Evolutionary conservation across 805 yeast genomes (phyloP), one percentile per base, ranked within the genome.

Genomic region (Saccharomycopsis sp.): DNA sequence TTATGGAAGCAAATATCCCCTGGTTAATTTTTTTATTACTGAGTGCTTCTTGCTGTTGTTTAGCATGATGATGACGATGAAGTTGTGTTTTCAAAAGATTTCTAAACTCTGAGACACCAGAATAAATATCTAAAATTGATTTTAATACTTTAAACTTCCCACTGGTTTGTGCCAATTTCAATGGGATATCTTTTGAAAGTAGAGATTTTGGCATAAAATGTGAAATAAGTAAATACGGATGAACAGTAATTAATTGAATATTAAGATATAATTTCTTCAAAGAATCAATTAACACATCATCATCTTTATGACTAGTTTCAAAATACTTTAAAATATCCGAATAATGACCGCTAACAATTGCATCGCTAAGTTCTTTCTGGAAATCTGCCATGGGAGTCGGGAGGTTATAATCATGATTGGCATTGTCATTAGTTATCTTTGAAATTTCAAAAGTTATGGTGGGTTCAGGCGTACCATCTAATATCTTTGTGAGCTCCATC

Each of bases 281-380:
- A 0, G 94, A 80, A 56, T 85, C 85, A n/a, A 79, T 67, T 29
- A 84, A 74, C 23, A 85, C 75, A 38, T 71, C 71, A 40, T 75
- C 78, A 38, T 66, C 61, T 34, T 62, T 67, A 44, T 67, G 65
- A 27, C 66, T 62, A 1, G 71, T 64, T 59, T 87, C 95, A 57
- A 85, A 88, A 59, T 82, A 89, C 62, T 87, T 81, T 54, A 90
- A 67, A 47, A 90, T 87, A 58, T 89, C 97, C 27, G 90, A 78
- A 59, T 89, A 90, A 62, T 90, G 97, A 33, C 88, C 67, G 1
- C 95, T 85, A 9, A 90, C 85, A 24, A 93, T 88, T 59, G 88
- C 96, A 61, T 90, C 95, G 8, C 89, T 85, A 42, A 90, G 69
- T 56, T 88, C 93, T 56, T 80, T 82, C 59, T 90, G 97, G 53